Percentiles rank a stretch among this genome's conserved stretches.
Evolutionary conservation across 2,329 filamentous ascomycete genomes (phyloP).

Genomic region (Decorospora gaudefroyi): DNA sequence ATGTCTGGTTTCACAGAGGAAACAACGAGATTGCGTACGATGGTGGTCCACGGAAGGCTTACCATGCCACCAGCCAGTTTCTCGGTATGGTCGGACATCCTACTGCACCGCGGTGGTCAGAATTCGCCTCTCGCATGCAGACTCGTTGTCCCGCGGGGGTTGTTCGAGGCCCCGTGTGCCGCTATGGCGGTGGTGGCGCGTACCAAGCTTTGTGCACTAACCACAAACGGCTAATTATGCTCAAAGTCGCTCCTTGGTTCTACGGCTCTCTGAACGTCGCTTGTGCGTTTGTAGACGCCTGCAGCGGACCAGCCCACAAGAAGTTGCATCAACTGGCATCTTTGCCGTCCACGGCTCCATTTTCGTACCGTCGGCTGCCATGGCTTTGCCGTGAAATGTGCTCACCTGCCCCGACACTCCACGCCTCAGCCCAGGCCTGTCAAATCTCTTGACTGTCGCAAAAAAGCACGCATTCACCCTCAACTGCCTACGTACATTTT

Average conservation of each 20-base stretch:
- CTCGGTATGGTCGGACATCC: slow-evolving; percentile 16
- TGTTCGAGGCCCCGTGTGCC: slow-evolving; percentile 14
- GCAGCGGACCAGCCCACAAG: slow-evolving; percentile 11
- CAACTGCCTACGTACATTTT: slow-evolving; percentile 22
- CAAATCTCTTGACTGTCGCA: slow-evolving; percentile 41
- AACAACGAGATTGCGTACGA: neutral
- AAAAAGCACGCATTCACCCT: slow-evolving; percentile 36
- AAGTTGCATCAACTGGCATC: slow-evolving; percentile 9
- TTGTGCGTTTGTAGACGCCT: slow-evolving; percentile 5
- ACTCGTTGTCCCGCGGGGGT: slow-evolving; percentile 9
- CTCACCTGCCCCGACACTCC: slow-evolving; percentile 30
- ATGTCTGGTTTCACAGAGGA: neutral
- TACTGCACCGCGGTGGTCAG: slow-evolving; percentile 17
- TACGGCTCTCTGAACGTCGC: slow-evolving; percentile 21
- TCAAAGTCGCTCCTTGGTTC: slow-evolving; percentile 34
- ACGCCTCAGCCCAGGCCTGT: slow-evolving; percentile 41
- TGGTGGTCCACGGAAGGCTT: neutral
- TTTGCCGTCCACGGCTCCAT: no score
- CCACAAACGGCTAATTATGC: slow-evolving; percentile 34
- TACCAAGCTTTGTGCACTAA: slow-evolving; percentile 23
- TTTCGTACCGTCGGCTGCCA: slow-evolving; percentile 4
- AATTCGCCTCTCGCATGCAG: slow-evolving; percentile 16
- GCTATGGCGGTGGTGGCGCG: slow-evolving; percentile 18
- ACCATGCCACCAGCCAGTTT: slow-evolving; percentile 19
- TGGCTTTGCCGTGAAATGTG: slow-evolving; percentile 4